Percentiles rank a stretch among this genome's conserved stretches.
Evolutionary conservation across 139 green algal species (phyloP).

Genomic region (Klebsormidium nitens): DNA sequence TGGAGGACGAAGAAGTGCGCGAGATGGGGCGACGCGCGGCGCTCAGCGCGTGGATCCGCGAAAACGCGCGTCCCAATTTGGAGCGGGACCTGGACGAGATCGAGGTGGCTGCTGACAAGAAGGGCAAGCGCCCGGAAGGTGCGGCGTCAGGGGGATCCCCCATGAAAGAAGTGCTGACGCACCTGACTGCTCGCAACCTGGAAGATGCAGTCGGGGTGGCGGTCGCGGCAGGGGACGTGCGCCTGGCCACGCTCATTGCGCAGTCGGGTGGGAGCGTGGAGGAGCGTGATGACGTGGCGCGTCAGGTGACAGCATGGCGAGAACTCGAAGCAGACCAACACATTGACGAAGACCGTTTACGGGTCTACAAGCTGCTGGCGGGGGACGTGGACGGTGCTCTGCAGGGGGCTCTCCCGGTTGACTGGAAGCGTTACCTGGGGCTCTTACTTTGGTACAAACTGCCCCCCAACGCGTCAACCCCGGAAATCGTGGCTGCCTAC

Average conservation of each 20-base stretch:
- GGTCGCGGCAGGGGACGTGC: slow-evolving; percentile 53
- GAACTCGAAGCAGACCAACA: background rate
- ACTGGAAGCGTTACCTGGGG: slow-evolving; percentile 75
- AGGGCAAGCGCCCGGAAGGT: too few relatives aligned
- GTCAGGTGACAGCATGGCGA: slow-evolving; percentile 64
- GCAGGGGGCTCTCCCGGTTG: slow-evolving; percentile 42
- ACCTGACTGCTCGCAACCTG: slow-evolving; percentile 59
- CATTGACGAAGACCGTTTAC: slow-evolving; percentile 42
- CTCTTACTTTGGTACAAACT: slow-evolving; percentile 61
- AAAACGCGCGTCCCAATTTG: too few relatives aligned
- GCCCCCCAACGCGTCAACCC: slow-evolving; percentile 1
- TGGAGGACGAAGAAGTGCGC: background rate
- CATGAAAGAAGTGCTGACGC: slow-evolving; percentile 42
- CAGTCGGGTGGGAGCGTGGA: slow-evolving; percentile 26
- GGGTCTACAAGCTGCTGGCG: slow-evolving; percentile 62
- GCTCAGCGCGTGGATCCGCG: slow-evolving; percentile 53
- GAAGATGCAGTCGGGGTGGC: slow-evolving; percentile 50
- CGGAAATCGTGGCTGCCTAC: slow-evolving; percentile 7
- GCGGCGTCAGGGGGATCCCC: background rate
- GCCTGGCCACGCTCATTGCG: slow-evolving; percentile 70
- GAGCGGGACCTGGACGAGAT: too few relatives aligned
- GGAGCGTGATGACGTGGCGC: slow-evolving; percentile 20
- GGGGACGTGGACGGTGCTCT: slow-evolving; percentile 45
- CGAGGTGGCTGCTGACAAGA: too few relatives aligned
- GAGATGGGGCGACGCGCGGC: slow-evolving; percentile 37